Evolutionary conservation across 257 asterid species (phyloP).

Genomic region (Salvia miltiorrhiza): DNA sequence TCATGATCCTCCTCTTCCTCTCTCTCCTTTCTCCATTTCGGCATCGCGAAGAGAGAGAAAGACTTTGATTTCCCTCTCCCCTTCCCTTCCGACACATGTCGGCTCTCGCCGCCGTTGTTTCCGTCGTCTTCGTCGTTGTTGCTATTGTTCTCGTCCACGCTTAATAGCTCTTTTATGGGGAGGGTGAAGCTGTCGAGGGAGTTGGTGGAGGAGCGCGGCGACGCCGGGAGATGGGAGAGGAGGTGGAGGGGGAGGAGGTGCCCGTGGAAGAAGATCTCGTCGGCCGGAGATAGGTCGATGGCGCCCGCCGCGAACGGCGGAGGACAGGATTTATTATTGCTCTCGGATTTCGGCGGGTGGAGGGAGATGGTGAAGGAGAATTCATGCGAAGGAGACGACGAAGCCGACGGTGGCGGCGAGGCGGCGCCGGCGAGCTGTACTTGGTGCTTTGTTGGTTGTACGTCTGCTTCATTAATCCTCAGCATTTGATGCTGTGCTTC

Average conservation of each 20-base stretch:
- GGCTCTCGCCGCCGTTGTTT: not conserved
- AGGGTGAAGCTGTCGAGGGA: constrained; percentile 60
- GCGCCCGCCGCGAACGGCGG: constrained; percentile 49
- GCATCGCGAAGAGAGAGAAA: constrained; percentile 50
- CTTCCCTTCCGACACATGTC: constrained; percentile 13
- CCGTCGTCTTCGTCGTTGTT: not conserved
- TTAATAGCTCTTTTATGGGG: constrained; percentile 40
- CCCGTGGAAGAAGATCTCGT: constrained; percentile 88
- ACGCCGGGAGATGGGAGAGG: constrained; percentile 58
- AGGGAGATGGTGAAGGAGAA: constrained; percentile 86
- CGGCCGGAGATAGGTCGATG: constrained; percentile 91
- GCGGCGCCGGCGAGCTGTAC: constrained; percentile 13
- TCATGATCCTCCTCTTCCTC: constrained; percentile 23
- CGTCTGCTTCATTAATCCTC: constrained; percentile 21
- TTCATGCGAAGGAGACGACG: constrained; percentile 91
- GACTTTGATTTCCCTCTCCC: constrained; percentile 53
- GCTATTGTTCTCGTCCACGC: not conserved
- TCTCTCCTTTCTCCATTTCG: constrained; percentile 42
- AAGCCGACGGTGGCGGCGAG: constrained; percentile 41
- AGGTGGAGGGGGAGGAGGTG: constrained; percentile 91
- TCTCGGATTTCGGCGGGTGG: constrained; percentile 29
- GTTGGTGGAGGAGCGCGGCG: constrained; percentile 70
- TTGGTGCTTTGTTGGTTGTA: constrained; percentile 22
- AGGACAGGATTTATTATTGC: constrained; percentile 26
- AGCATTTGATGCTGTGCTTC: constrained; percentile 27